Conservation (phyloP, 331 rosid species). For the Quercus phellos region DNA sequence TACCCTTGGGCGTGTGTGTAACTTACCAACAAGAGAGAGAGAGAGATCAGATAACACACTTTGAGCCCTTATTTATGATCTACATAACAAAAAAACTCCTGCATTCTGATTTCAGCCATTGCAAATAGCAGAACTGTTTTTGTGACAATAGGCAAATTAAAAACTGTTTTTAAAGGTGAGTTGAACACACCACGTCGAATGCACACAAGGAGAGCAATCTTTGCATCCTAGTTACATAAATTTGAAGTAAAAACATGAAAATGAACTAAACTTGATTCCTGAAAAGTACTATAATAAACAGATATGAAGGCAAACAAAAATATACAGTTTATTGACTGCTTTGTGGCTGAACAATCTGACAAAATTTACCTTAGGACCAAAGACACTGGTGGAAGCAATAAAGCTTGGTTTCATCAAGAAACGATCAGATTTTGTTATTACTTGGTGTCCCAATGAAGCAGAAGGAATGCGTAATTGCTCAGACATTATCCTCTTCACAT, state of each 20-base stretch:
- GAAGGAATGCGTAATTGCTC: conserved; percentile 56
- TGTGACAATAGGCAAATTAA: background rate
- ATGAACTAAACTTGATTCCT: background rate
- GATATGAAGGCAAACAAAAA: background rate
- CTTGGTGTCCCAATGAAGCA: conserved; percentile 34
- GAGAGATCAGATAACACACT: background rate
- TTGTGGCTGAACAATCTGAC: background rate
- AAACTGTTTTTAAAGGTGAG: background rate
- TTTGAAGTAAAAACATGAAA: background rate
- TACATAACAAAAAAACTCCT: background rate
- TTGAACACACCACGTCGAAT: background rate
- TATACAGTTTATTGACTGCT: background rate
- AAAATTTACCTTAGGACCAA: conserved; percentile 66
- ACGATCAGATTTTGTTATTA: conserved; percentile 27
- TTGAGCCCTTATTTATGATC: background rate
- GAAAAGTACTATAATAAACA: background rate
- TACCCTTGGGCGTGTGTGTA: background rate
- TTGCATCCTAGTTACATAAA: background rate
- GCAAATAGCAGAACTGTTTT: background rate
- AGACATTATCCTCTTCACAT: conserved; percentile 60
- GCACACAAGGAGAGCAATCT: background rate
- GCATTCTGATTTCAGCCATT: background rate
- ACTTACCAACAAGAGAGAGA: background rate
- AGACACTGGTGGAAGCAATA: conserved; percentile 74
- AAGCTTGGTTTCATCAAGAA: conserved; percentile 53